These are phyloP conservation scores for Bolboschoenus planiculmis DNA, from an alignment of 176 grass and related monocot genomes.

Conservation along the genomic window DNA sequence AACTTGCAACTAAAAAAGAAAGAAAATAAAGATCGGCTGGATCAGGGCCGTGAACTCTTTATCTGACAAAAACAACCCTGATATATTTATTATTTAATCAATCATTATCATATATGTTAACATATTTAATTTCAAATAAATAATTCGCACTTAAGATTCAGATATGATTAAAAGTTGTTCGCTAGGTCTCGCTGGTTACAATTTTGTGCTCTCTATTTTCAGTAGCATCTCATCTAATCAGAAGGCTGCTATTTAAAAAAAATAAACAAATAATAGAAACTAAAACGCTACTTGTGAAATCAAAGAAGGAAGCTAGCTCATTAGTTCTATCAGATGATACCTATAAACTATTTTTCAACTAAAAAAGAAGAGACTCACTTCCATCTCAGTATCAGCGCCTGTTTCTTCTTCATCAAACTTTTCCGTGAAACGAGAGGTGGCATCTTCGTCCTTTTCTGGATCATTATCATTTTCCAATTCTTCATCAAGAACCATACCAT, in stretches of 20 bases:
- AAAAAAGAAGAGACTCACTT: slow-evolving; percentile 44
- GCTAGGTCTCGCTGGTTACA: background rate
- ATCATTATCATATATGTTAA: background rate
- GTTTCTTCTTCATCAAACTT: slow-evolving; percentile 75
- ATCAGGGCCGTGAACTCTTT: background rate
- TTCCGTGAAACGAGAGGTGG: slow-evolving; percentile 39
- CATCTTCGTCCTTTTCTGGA: slow-evolving; percentile 50
- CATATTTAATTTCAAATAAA: background rate
- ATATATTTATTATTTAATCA: background rate
- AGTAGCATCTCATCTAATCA: background rate
- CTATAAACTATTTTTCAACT: background rate
- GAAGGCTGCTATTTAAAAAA: background rate
- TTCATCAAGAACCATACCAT: slow-evolving; percentile 76
- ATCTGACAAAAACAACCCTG: background rate
- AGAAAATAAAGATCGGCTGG: background rate
- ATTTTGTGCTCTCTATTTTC: background rate
- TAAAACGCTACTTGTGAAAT: background rate
- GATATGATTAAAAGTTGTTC: background rate
- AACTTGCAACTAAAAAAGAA: background rate
- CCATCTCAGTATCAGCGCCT: slow-evolving; percentile 73
- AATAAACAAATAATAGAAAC: background rate
- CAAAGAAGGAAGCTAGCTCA: background rate
- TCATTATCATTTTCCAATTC: slow-evolving; percentile 39
- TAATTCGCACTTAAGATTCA: background rate
- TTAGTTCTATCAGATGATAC: background rate